Base-by-base conservation (phyloP, 495 filamentous ascomycete genomes). In the Lasiosphaeris hirsuta region DNA sequence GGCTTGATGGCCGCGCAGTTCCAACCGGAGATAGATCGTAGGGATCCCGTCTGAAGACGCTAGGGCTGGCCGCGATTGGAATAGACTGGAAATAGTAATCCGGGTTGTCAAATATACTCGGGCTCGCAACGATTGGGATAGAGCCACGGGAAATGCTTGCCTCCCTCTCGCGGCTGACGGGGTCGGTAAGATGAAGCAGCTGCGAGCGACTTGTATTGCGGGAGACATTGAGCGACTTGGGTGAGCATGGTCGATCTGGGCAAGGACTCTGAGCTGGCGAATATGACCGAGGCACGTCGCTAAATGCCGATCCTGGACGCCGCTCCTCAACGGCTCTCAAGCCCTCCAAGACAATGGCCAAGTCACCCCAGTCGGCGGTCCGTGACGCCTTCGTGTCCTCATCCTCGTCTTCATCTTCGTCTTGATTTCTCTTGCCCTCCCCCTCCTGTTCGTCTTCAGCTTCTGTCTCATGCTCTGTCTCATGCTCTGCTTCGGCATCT, bases 171-270 rank as follows among this genome's bases (percentile, higher is more conserved):
- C 14, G 38, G 2, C 44, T 4, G 11, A 46, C 39, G 18, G 50
- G 46, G 14, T 59, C 65, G 2, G 50, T 19, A 0, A 45, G 46
- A 0, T 61, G 57, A 7, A 50, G 47, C 10, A 53, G 6, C 0
- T 46, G 56, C 7, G 50, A 39, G 11, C 57, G 57, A 10, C 59
- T 66, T 2, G 47, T 18, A 23, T 58, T 63, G 33, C 64, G 62
- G 0, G 62, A 65, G 37, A 40, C 51, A 34, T 68, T 63, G 1
- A 54, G 51, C 9, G 65, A 65, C 35, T 68, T 68, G 35, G 63
- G 58, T 4, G 63, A 68, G 42, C 47, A 33, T 3, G 65, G 65
- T 39, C 65, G 49, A 23, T 68, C 55, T 1, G 58, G 37, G 35
- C 18, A 42, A 44, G 54, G 47, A 36, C 54, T 61, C 35, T 42